Conservation (phyloP, 805 yeast genomes). For the Ogataea naganishii region DNA sequence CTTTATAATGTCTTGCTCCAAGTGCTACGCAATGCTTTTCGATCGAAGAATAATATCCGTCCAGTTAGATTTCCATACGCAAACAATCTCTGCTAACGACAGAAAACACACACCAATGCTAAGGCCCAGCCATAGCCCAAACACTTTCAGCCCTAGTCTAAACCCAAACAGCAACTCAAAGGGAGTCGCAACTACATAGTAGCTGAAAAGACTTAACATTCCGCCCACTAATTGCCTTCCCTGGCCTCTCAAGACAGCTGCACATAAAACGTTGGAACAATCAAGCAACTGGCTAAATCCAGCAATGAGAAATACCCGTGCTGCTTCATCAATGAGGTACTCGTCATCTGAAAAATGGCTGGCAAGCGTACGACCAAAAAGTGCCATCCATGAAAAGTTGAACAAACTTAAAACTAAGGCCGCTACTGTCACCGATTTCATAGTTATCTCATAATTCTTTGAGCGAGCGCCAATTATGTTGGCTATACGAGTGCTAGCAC, state of each 20-base stretch:
- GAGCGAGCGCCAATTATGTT: conserved; percentile 44
- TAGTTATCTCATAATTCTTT: conserved; percentile 24
- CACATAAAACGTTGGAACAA: conserved; percentile 34
- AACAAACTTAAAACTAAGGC: conserved; percentile 25
- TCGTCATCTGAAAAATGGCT: conserved; percentile 32
- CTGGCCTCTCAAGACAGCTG: conserved; percentile 44
- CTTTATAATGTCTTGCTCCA: too few species aligned
- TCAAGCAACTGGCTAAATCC: conserved; percentile 44
- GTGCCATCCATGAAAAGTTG: conserved; percentile 29
- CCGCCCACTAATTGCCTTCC: conserved; percentile 49
- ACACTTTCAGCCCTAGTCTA: conserved; percentile 26
- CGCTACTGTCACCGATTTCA: conserved; percentile 26
- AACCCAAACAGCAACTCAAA: conserved; percentile 36
- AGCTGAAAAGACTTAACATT: conserved; percentile 33
- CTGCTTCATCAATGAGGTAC: conserved; percentile 27
- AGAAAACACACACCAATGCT: conserved; percentile 32
- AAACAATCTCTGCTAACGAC: conserved; percentile 30
- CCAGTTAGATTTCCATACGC: conserved; percentile 45
- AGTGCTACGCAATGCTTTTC: too few species aligned
- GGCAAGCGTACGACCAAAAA: conserved; percentile 29
- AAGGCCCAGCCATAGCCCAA: conserved; percentile 43
- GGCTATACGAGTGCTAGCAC: conserved; percentile 43
- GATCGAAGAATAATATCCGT: conserved; percentile 35
- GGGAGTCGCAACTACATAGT: conserved; percentile 42
- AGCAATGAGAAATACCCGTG: conserved; percentile 34